These are phyloP conservation scores for Amniculicola lignicola DNA, from an alignment of 495 filamentous ascomycete genomes.

Conservation along the genomic window DNA sequence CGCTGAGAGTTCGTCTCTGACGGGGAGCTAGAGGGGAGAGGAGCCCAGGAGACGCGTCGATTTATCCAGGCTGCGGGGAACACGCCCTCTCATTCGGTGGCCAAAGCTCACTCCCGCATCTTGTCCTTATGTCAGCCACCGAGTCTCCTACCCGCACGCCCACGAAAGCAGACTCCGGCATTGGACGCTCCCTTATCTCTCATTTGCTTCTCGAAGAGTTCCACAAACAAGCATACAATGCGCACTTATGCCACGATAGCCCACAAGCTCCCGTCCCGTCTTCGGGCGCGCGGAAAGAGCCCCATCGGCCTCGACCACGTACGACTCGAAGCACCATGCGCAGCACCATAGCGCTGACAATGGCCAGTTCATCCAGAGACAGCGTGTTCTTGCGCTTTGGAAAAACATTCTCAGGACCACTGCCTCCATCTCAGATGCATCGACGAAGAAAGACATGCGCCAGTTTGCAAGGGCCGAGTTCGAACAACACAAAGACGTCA, in stretches of 20 bases:
- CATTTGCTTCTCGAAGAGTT: too few species aligned
- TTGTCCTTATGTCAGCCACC: too few species aligned
- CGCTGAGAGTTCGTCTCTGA: too few species aligned
- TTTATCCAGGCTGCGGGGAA: too few species aligned
- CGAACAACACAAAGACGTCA: conserved; percentile 65
- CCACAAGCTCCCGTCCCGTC: conserved; percentile 4
- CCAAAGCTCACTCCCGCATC: too few species aligned
- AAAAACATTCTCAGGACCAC: conserved; percentile 53
- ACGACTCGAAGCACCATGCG: neutral
- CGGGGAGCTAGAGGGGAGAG: too few species aligned
- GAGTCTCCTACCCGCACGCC: too few species aligned
- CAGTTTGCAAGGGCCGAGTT: conserved; percentile 74
- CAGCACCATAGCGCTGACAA: conserved; percentile 3
- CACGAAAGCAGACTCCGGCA: too few species aligned
- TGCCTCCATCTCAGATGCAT: conserved; percentile 48
- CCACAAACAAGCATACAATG: too few species aligned
- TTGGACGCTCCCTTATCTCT: too few species aligned
- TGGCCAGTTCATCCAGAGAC: conserved; percentile 58
- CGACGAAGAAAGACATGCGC: conserved; percentile 62
- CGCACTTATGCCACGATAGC: conserved; percentile 27
- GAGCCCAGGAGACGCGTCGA: too few species aligned
- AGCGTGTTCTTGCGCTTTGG: conserved; percentile 55
- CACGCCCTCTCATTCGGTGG: too few species aligned
- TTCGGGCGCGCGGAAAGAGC: conserved; percentile 15
- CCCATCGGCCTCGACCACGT: conserved; percentile 43